phyloP scores from a whole-genome alignment of 495 filamentous ascomycete species.

The Polyplosphaeria fusca region DNA sequence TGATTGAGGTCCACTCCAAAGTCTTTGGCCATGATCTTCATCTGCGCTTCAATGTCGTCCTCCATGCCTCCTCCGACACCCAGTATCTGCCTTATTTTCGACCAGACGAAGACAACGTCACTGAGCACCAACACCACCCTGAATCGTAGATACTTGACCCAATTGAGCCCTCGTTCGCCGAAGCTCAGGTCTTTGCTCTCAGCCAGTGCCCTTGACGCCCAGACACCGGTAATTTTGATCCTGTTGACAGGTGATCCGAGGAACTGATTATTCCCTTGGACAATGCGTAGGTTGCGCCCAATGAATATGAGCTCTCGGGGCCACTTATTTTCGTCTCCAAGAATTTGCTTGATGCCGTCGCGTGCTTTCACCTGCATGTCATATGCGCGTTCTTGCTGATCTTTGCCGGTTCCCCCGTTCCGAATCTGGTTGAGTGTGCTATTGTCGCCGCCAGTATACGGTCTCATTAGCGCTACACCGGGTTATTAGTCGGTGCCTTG shows the following conservation, averaged over 20 bases:
- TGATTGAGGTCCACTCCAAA: slow-evolving; percentile 89
- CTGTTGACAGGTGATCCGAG: slow-evolving; percentile 91
- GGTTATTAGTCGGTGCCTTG: too few relatives aligned
- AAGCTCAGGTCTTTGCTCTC: slow-evolving; percentile 62
- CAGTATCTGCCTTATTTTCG: slow-evolving; percentile 69
- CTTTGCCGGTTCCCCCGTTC: slow-evolving; percentile 51
- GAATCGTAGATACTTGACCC: slow-evolving; percentile 72
- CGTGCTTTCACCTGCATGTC: slow-evolving; percentile 84
- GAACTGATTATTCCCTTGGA: slow-evolving; percentile 77
- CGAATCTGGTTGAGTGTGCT: slow-evolving; percentile 59
- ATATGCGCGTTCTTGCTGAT: slow-evolving; percentile 63
- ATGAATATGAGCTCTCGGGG: slow-evolving; percentile 93
- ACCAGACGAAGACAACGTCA: slow-evolving; percentile 81
- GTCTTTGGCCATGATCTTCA: slow-evolving; percentile 83
- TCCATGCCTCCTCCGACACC: slow-evolving; percentile 83
- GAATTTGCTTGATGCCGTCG: slow-evolving; percentile 75
- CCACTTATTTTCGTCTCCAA: slow-evolving; percentile 88
- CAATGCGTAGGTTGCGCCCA: slow-evolving; percentile 90
- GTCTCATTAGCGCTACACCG: slow-evolving; percentile 79
- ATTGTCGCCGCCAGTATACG: slow-evolving; percentile 79
- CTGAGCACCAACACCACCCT: slow-evolving; percentile 69
- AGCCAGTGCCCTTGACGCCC: slow-evolving; percentile 77
- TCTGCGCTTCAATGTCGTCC: slow-evolving; percentile 81
- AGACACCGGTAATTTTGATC: slow-evolving; percentile 88
- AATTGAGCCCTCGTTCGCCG: slow-evolving; percentile 55